phyloP scores from a whole-genome alignment of 2,329 filamentous ascomycete genomes.

The Emmonsiellopsis sp. region DNA sequence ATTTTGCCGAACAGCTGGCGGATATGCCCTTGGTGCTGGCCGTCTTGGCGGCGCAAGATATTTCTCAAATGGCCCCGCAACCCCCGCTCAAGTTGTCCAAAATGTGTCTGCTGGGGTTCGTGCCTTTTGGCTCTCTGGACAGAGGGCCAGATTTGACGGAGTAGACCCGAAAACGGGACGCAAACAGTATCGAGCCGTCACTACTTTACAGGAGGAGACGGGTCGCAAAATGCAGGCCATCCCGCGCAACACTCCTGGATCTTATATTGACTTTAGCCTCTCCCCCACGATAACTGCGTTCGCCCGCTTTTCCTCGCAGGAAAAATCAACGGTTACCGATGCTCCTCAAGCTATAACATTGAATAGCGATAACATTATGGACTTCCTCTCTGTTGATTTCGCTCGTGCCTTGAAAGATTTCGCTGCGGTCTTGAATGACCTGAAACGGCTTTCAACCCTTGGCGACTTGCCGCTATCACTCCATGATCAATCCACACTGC shows the following conservation, averaged over 20 bases:
- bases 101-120: slow-evolving; percentile 92
- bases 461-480: slow-evolving; percentile 78
- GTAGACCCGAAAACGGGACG: slow-evolving; percentile 58
- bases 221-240: slow-evolving; percentile 55
- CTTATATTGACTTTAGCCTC: slow-evolving; percentile 79
- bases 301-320: slow-evolving; percentile 49
- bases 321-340: slow-evolving; percentile 18
- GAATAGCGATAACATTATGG: slow-evolving; percentile 73
- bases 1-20: slow-evolving; percentile 73
- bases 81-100: slow-evolving; percentile 81
- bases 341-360: slow-evolving; percentile 50
- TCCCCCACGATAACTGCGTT: slow-evolving; percentile 86
- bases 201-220: slow-evolving; percentile 62
- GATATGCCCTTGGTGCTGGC: slow-evolving; percentile 68
- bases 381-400: slow-evolving; percentile 80
- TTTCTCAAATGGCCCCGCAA: slow-evolving; percentile 80
- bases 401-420: slow-evolving; percentile 77
- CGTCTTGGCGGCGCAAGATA: slow-evolving; percentile 65
- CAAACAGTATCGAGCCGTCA: slow-evolving; percentile 70
- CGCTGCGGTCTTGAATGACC: slow-evolving; percentile 66
- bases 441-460: slow-evolving; percentile 64
- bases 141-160: slow-evolving; percentile 81
- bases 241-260: slow-evolving; percentile 51
- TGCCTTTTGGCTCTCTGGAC: slow-evolving; percentile 83
- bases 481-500: slow-evolving; percentile 55